A percentile compares a stretch with the other conserved stretches of the same genome.
Evolutionary conservation across 345 rosid genomes (phyloP).

Genomic region (Eucalyptus pauciflora): DNA sequence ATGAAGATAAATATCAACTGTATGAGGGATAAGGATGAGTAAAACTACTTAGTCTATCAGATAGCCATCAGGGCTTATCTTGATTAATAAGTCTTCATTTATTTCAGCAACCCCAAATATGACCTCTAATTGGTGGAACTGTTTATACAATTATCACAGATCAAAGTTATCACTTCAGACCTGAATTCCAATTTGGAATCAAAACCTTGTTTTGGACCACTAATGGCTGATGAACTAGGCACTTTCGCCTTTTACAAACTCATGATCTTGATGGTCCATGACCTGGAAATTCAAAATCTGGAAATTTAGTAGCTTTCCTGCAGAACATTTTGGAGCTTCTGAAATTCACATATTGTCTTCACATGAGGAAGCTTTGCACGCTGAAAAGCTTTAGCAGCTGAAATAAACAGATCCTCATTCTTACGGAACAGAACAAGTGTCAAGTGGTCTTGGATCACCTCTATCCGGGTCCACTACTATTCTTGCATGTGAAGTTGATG

Average conservation of each 20-base stretch:
- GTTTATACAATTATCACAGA: neutral
- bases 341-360: neutral
- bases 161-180: neutral
- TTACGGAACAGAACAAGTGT: neutral
- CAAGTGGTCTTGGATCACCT: neutral
- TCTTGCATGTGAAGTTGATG: neutral
- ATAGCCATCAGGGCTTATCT: neutral
- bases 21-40: neutral
- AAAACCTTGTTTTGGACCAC: neutral
- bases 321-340: neutral
- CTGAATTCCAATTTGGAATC: neutral
- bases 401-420: neutral
- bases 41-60: neutral
- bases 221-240: neutral
- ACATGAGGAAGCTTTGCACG: neutral
- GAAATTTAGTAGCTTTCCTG: neutral
- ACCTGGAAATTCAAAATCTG: neutral
- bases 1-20: neutral
- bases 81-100: neutral
- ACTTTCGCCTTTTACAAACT: neutral
- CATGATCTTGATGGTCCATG: neutral
- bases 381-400: neutral
- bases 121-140: neutral
- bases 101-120: neutral
- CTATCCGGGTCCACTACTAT: neutral